Evolutionary conservation across 164 flowering plant species (phyloP).

Genomic region (Echeveria elegans): DNA sequence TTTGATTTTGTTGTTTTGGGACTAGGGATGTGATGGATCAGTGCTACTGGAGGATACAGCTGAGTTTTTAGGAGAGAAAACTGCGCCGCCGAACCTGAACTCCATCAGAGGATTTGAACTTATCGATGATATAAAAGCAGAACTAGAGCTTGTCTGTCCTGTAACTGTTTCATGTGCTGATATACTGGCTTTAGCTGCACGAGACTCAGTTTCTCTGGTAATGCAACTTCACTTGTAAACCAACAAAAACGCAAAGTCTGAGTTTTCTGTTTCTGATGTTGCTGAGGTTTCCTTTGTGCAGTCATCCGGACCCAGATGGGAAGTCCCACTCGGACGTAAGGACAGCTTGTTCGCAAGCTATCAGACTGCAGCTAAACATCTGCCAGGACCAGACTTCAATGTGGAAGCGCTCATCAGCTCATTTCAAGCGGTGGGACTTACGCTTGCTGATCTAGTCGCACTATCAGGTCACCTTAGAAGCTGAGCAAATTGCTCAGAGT

Average conservation of each 20-base stretch:
- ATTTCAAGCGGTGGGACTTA: constrained; percentile 56
- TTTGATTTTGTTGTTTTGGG: background rate
- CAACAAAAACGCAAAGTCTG: no score
- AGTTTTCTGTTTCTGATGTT: background rate
- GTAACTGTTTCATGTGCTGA: constrained; percentile 79
- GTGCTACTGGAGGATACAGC: constrained; percentile 56
- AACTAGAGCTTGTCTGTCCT: constrained; percentile 56
- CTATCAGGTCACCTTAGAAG: constrained; percentile 43
- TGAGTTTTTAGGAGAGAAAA: constrained; percentile 51
- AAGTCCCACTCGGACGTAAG: constrained; percentile 57
- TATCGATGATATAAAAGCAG: constrained; percentile 57
- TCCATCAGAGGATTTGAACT: constrained; percentile 71
- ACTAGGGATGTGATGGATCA: constrained; percentile 90
- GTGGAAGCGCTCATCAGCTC: constrained; percentile 34
- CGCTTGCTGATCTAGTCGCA: constrained; percentile 51
- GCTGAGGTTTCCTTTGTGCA: constrained; percentile 9
- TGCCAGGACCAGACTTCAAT: constrained; percentile 57
- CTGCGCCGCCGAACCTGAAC: constrained; percentile 59
- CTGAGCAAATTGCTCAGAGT: background rate
- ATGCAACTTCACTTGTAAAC: background rate
- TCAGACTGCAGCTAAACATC: constrained; percentile 45
- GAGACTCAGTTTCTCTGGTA: constrained; percentile 74
- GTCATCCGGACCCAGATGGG: constrained; percentile 85
- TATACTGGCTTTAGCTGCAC: constrained; percentile 59
- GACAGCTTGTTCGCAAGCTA: constrained; percentile 65